Base-by-base conservation (phyloP, 495 filamentous ascomycete species). In the Aspergillus bridgeri region DNA sequence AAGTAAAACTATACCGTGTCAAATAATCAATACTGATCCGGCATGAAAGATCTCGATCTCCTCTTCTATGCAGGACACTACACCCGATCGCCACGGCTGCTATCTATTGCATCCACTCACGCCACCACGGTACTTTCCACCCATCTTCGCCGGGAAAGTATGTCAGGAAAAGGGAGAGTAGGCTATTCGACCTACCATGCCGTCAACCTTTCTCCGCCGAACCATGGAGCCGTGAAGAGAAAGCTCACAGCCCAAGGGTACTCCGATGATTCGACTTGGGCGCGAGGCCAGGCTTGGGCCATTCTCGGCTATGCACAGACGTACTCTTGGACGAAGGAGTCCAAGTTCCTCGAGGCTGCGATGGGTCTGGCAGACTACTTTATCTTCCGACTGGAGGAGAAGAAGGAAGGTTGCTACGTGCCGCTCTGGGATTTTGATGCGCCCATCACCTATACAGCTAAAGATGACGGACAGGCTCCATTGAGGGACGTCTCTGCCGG, bases 1-100 rank as follows among this genome's bases (percentile, higher is more conserved):
- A n/a, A n/a, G n/a, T n/a, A n/a, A n/a, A n/a, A n/a, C n/a, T n/a
- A n/a, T n/a, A n/a, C n/a, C n/a, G n/a, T n/a, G n/a, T n/a, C n/a
- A n/a, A n/a, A n/a, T n/a, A n/a, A n/a, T n/a, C n/a, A n/a, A n/a
- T n/a, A n/a, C n/a, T n/a, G n/a, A n/a, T n/a, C n/a, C n/a, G n/a
- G n/a, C n/a, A n/a, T n/a, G n/a, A n/a, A n/a, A n/a, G n/a, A 79
- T 53, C 58, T 78, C 5, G 75, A 75, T 25, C 53, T 79, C 18
- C 63, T 79, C 1, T 79, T 67, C 56, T 79, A 73, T 54, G 75
- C 73, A n/a, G n/a, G n/a, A n/a, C n/a, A n/a, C n/a, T n/a, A n/a
- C n/a, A n/a, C n/a, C n/a, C n/a, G n/a, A n/a, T n/a, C n/a, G n/a
- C n/a, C n/a, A n/a, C n/a, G n/a, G n/a, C n/a, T n/a, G n/a, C n/a